These are phyloP conservation scores for Backusella luteola DNA, from an alignment of 192 early-diverging fungal genomes.

Conservation along the genomic window DNA sequence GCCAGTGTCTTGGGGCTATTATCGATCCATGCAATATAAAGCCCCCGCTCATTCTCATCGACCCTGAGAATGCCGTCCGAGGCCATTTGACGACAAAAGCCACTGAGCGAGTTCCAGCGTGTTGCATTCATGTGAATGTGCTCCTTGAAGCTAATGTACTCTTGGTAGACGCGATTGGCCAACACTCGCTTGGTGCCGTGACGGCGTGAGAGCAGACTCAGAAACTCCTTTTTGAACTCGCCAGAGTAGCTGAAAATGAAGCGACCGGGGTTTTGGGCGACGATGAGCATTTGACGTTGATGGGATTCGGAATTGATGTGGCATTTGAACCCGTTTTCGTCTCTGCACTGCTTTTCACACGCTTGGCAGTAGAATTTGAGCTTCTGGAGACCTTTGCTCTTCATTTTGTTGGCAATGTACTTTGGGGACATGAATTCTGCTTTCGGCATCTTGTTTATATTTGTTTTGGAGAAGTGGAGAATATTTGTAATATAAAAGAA, in stretches of 20 bases:
- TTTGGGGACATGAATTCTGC: conserved; percentile 77
- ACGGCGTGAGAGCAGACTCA: conserved; percentile 78
- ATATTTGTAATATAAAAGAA: too few relatives aligned
- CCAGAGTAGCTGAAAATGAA: conserved; percentile 74
- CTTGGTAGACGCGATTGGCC: conserved; percentile 96
- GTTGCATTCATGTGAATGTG: conserved; percentile 98
- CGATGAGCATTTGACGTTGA: conserved; percentile 86
- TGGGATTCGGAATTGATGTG: conserved; percentile 91
- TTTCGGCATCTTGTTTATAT: background rate
- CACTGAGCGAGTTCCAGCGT: conserved; percentile 82
- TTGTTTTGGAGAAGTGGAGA: background rate
- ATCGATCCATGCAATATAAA: conserved; percentile 92
- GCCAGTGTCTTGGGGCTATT: conserved; percentile 85
- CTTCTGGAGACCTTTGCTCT: conserved; percentile 84
- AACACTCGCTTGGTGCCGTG: conserved; percentile 80
- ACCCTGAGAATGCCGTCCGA: conserved; percentile 78
- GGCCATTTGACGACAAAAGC: conserved; percentile 85
- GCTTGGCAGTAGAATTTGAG: conserved; percentile 94
- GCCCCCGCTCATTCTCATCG: conserved; percentile 89
- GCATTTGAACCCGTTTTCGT: conserved; percentile 96
- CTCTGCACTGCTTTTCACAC: conserved; percentile 86
- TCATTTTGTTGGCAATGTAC: conserved; percentile 89
- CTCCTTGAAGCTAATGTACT: conserved; percentile 85
- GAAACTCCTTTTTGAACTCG: conserved; percentile 82
- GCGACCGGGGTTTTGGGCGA: conserved; percentile 76